Conservation (phyloP, 2,329 filamentous ascomycete species). For the Stemphylium lycopersici region DNA sequence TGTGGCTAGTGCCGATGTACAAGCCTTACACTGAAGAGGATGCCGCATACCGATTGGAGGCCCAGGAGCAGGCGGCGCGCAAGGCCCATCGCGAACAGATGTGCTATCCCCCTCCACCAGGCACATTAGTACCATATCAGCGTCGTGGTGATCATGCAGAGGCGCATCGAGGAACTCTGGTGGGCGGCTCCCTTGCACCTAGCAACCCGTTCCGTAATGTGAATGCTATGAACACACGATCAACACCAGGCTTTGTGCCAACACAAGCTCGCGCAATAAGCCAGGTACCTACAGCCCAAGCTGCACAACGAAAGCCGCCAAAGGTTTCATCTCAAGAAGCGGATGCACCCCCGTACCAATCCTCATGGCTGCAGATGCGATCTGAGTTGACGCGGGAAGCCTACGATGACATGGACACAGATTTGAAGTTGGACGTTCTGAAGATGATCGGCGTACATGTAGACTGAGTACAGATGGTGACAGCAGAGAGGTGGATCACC, state of each 20-base stretch:
- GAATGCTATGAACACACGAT: too few species aligned
- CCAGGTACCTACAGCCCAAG: too few species aligned
- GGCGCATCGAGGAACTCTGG: neutral
- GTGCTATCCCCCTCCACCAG: neutral
- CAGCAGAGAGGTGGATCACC: too few species aligned
- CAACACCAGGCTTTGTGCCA: too few species aligned
- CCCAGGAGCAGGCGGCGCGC: neutral
- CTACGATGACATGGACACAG: neutral
- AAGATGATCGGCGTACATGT: neutral
- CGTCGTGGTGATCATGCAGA: neutral
- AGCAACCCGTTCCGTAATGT: too few species aligned
- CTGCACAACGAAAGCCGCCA: too few species aligned
- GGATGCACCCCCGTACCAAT: neutral
- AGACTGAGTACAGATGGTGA: neutral
- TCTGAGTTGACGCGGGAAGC: neutral
- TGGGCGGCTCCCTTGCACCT: too few species aligned
- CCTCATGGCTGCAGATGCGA: neutral
- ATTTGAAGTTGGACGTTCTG: neutral
- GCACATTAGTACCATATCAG: neutral
- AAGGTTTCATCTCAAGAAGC: too few species aligned
- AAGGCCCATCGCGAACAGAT: neutral
- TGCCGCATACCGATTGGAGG: neutral
- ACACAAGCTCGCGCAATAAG: too few species aligned
- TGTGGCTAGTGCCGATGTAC: conserved; percentile 7
- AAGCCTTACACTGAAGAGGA: conserved; percentile 14